Evolutionary conservation across 805 yeast species (phyloP), one percentile per base, ranked within the genome.

Genomic region (Barnettozyma populi): DNA sequence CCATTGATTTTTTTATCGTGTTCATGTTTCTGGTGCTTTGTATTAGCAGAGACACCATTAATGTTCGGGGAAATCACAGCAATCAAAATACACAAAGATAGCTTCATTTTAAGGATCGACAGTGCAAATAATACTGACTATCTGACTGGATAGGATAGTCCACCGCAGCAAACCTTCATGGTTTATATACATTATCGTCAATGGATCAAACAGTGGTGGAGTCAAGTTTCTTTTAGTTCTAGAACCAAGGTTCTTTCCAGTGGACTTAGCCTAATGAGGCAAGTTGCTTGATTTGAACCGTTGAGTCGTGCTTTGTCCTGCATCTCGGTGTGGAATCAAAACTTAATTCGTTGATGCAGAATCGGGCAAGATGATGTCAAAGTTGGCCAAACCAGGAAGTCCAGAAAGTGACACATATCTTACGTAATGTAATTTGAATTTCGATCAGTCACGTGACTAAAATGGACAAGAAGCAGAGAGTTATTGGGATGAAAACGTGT

Each of bases 1-100:
- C 66, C 67, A 7, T 55, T 62, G 29, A 65, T 52, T 20, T 51
- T 24, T 40, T 61, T 62, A 14, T 50, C 56, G 10, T 50, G 52
- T 24, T 59, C 56, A 18, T 56, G 59, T 20, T 55, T 54, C 43
- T 56, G 64, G 29, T 49, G 52, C 9, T 46, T 46, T 5, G 43
- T 45, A 3, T 41, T 40, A 13, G 48, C 47, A 10, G 36, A 29
- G 5, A 31, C 46, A 11, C 16, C 21, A 6, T 31, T 24, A 14
- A 45, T 27, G 44, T 18, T 18, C 23, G 32, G 32, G 16, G 32
- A 8, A 29, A 29, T 29, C 7, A 16, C 32, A 29, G 16, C 18
- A 25, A 14, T 35, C 40, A 35, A 25, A 34, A 10, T 19, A 40
- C 16, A 21, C 19, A 5, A 14, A 34, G 13, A 40, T 5, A 20